Evolutionary conservation across 495 filamentous ascomycete genomes (phyloP), one percentile per base, ranked within the genome.

Genomic region (Tuber microsphaerosporum): DNA sequence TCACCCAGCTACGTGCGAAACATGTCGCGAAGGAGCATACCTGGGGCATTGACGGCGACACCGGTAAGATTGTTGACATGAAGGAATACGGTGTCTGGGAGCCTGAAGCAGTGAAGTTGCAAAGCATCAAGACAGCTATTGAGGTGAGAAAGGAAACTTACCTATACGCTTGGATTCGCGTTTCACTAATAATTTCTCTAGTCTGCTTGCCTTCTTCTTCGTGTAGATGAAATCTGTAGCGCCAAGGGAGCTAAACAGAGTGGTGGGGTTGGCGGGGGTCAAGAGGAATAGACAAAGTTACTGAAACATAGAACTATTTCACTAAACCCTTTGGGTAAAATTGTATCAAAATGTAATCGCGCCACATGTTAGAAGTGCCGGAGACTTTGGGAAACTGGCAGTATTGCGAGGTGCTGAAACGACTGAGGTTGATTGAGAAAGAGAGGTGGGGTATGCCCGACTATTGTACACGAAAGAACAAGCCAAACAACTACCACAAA

Each of bases 111-210:
- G 93, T 99, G 80, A 99, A 99, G 88, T 87, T 96, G 79, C 96
- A 99, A 88, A 97, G 94, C 82, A 91, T 98, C 84, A 99, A 99
- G 90, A 99, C 96, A 41, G 96, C 96, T 76, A 90, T 99, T 78
- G 96, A 99, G 90, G 93, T 94, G 88, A 85, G 90, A 84, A 31
- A 19, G 31, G 46, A 12, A 78, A 74, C 72, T 56, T 44, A 56
- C 31, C 70, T 65, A 8, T 41, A 37, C 70, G n/a, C 34, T 43
- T 45, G 41, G 43, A 56, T 26, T 12, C 42, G 17, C 61, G 44
- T 73, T 82, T 51, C 76, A 81, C 85, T 78, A 85, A 81, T 75
- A 74, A 69, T 69, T 73, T 80, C 39, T 74, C 37, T 80, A 95
- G 93, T 90, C 92, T 78, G 95, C 95, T 73, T 98, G 96, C 86